phyloP scores from a whole-genome alignment of 225 moss, liverwort and hornwort genomes.

The Marchantia paleacea region DNA sequence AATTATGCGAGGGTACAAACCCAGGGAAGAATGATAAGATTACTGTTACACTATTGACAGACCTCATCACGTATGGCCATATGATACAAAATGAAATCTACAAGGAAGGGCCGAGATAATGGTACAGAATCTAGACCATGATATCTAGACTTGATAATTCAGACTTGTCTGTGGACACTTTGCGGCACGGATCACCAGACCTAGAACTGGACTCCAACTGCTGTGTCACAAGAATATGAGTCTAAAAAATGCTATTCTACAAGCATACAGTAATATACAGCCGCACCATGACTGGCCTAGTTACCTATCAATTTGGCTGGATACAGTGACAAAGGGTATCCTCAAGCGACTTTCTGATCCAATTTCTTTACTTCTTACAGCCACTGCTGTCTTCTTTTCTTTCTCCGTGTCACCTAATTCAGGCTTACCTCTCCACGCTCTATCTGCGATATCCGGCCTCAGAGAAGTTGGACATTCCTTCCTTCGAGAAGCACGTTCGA shows the following conservation, averaged over 20 bases:
- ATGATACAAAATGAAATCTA: conserved; percentile 28
- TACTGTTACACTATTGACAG: conserved; percentile 34
- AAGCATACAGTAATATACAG: conserved; percentile 35
- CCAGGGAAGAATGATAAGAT: conserved; percentile 14
- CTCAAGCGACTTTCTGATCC: conserved; percentile 14
- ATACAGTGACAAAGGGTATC: conserved; percentile 12
- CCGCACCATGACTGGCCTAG: neutral
- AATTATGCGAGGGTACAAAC: conserved; percentile 9
- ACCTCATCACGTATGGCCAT: conserved; percentile 7
- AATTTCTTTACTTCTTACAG: neutral
- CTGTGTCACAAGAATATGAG: neutral
- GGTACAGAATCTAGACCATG: conserved; percentile 20
- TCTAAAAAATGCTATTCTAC: conserved; percentile 4
- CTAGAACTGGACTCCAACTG: neutral
- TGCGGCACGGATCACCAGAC: neutral
- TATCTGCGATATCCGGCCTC: neutral
- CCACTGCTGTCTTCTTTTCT: neutral
- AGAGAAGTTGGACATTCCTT: conserved; percentile 21
- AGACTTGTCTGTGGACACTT: no score
- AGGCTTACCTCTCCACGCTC: conserved; percentile 20
- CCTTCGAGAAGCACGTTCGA: conserved; percentile 43
- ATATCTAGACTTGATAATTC: neutral
- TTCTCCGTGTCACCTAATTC: neutral
- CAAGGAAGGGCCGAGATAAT: conserved; percentile 5
- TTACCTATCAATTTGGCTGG: conserved; percentile 25